Evolutionary conservation across 2,329 filamentous ascomycete species (phyloP).

Genomic region (Cladorrhinum sp.): DNA sequence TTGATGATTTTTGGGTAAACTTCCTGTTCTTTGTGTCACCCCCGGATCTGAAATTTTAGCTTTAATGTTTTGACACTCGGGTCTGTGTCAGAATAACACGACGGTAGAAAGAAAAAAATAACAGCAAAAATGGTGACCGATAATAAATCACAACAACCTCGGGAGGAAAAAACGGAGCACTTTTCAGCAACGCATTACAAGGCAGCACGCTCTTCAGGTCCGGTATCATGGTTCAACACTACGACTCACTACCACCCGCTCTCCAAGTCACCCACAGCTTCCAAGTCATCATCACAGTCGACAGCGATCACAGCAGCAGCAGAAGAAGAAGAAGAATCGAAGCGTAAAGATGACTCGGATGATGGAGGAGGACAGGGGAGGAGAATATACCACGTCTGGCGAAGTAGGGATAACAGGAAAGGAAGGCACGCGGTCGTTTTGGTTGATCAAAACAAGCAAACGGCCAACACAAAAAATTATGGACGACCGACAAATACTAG

Average conservation of each 20-base stretch:
- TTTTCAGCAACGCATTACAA: not conserved
- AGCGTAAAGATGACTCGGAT: not conserved
- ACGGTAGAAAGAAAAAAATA: too few species aligned
- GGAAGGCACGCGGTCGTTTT: slow-evolving; percentile 38
- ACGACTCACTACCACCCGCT: not conserved
- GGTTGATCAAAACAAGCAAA: slow-evolving; percentile 8
- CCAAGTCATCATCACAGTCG: not conserved
- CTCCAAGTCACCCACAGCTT: not conserved
- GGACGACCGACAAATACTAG: slow-evolving; percentile 25
- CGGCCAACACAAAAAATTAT: not conserved
- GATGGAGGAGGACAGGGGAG: not conserved
- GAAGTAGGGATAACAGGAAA: slow-evolving; percentile 43
- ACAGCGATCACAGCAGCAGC: not conserved
- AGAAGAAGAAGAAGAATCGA: not conserved
- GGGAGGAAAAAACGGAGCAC: not conserved
- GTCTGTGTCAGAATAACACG: too few species aligned
- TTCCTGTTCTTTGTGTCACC: too few species aligned
- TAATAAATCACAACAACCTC: too few species aligned
- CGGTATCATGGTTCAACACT: not conserved
- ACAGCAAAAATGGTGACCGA: not conserved
- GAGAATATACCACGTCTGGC: slow-evolving; percentile 38
- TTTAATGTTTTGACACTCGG: too few species aligned
- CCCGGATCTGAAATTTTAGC: too few species aligned
- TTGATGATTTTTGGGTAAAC: too few species aligned
- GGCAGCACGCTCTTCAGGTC: not conserved